A percentile compares a stretch with the other conserved stretches of the same genome.
phyloP scores from a whole-genome alignment of 2,329 filamentous ascomycete species.

The Didymella pomorum region DNA sequence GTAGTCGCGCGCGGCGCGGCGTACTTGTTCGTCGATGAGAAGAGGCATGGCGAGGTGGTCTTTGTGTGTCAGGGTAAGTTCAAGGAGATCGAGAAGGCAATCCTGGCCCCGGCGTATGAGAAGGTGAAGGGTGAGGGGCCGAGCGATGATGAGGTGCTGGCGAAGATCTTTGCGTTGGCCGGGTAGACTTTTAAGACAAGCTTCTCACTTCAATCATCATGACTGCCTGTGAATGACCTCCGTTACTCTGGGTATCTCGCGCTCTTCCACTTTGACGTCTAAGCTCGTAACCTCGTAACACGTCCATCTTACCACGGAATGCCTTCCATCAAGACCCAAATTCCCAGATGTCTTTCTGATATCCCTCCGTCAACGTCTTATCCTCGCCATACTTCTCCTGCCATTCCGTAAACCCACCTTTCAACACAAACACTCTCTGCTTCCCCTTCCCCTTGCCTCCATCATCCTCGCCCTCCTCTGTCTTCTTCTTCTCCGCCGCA shows the following conservation, averaged over 20 bases:
- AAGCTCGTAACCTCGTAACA: too few relatives aligned
- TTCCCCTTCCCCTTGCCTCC: conserved; percentile 30
- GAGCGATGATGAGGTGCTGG: conserved; percentile 34
- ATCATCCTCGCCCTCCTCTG: conserved; percentile 13
- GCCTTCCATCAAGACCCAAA: conserved; percentile 27
- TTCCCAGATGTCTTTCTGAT: conserved; percentile 84
- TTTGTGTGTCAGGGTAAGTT: conserved; percentile 60
- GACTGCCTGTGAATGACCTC: too few relatives aligned
- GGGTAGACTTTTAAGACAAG: background rate
- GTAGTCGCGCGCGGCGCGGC: conserved; percentile 60
- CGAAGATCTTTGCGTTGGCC: conserved; percentile 27
- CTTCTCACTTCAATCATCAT: too few relatives aligned
- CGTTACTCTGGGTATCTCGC: too few relatives aligned
- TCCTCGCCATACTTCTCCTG: conserved; percentile 84
- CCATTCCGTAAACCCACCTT: conserved; percentile 87
- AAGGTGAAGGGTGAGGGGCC: conserved; percentile 28
- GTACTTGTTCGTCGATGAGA: conserved; percentile 59
- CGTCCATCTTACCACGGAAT: too few relatives aligned
- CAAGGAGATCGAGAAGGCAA: conserved; percentile 62
- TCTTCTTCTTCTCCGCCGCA: conserved; percentile 13
- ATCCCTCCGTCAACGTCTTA: conserved; percentile 81
- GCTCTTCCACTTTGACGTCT: too few relatives aligned
- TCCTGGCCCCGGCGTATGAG: conserved; percentile 31
- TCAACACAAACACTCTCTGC: conserved; percentile 83
- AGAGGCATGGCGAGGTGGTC: conserved; percentile 62